phyloP scores from a whole-genome alignment of 805 yeast species.

The Yarrowia keelungensis region DNA sequence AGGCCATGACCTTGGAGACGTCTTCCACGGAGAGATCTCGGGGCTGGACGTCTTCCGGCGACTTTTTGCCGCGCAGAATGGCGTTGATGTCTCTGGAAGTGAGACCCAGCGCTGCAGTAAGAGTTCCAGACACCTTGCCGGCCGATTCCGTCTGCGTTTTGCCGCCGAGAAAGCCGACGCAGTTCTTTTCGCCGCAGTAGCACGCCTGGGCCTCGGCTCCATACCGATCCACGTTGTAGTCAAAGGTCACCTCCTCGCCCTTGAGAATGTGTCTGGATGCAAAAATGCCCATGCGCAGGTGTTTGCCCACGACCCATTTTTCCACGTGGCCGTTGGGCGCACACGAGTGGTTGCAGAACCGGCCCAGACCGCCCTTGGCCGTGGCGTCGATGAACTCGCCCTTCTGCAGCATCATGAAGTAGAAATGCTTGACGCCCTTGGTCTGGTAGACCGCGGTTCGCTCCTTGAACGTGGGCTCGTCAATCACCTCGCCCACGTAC shows the following conservation, averaged over 20 bases:
- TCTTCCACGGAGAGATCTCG: conserved; percentile 57
- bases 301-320: conserved; percentile 95
- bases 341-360: conserved; percentile 95
- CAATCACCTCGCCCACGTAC: conserved; percentile 92
- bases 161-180: conserved; percentile 94
- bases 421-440: conserved; percentile 77
- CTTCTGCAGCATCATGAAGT: conserved; percentile 94
- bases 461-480: conserved; percentile 72
- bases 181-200: conserved; percentile 90
- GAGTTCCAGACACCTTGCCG: conserved; percentile 77
- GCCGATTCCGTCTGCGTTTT: conserved; percentile 96
- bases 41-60: conserved; percentile 62
- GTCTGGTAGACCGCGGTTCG: conserved; percentile 78
- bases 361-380: conserved; percentile 80
- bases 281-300: conserved; percentile 92
- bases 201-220: conserved; percentile 96
- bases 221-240: conserved; percentile 93
- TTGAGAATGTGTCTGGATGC: conserved; percentile 71
- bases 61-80: conserved; percentile 52
- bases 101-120: conserved; percentile 87
- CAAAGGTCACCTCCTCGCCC: conserved; percentile 93
- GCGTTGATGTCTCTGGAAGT: conserved; percentile 65
- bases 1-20: conserved; percentile 80
- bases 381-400: conserved; percentile 97
- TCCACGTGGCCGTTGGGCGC: conserved; percentile 94